phyloP scores from a whole-genome alignment of 192 early-diverging fungal species.

The Coemansia biformis region DNA sequence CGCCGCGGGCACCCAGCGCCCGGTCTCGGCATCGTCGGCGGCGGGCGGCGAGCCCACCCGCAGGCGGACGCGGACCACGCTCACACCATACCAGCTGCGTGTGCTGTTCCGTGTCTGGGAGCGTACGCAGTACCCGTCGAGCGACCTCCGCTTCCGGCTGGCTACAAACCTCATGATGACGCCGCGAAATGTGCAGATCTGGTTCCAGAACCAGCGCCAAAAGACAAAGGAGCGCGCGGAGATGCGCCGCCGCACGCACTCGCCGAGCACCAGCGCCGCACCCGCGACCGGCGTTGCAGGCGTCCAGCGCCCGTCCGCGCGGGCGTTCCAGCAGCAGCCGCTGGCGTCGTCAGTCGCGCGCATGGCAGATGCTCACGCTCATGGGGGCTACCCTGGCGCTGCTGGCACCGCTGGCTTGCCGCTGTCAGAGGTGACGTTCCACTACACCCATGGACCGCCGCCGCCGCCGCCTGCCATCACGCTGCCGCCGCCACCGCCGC shows the following conservation, averaged over 20 bases:
- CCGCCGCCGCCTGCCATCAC: slow-evolving; percentile 38
- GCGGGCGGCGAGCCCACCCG: slow-evolving; percentile 23
- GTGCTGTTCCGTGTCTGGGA: slow-evolving; percentile 58
- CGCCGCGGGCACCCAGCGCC: neutral
- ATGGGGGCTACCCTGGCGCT: slow-evolving; percentile 12
- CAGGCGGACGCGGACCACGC: slow-evolving; percentile 52
- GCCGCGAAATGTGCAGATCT: slow-evolving; percentile 81
- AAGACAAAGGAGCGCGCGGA: slow-evolving; percentile 56
- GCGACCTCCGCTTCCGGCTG: slow-evolving; percentile 65
- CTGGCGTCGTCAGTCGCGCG: neutral
- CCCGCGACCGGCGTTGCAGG: slow-evolving; percentile 1
- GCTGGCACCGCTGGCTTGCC: slow-evolving; percentile 26
- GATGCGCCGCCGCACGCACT: slow-evolving; percentile 48
- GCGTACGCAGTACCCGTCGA: slow-evolving; percentile 67
- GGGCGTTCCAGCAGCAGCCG: slow-evolving; percentile 5
- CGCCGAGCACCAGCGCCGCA: slow-evolving; percentile 25
- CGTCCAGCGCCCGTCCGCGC: slow-evolving; percentile 8
- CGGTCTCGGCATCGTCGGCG: slow-evolving; percentile 3
- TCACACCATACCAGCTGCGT: slow-evolving; percentile 57
- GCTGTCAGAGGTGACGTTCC: slow-evolving; percentile 43
- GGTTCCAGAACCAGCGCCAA: slow-evolving; percentile 92
- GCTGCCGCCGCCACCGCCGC: slow-evolving; percentile 1
- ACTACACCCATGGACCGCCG: slow-evolving; percentile 39
- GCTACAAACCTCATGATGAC: slow-evolving; percentile 72
- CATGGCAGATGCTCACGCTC: slow-evolving; percentile 3